Evolutionary conservation across 1,284 basidiomycete genomes (phyloP), one percentile per base, ranked within the genome.

Genomic region (Microstroma glucosiphilum): DNA sequence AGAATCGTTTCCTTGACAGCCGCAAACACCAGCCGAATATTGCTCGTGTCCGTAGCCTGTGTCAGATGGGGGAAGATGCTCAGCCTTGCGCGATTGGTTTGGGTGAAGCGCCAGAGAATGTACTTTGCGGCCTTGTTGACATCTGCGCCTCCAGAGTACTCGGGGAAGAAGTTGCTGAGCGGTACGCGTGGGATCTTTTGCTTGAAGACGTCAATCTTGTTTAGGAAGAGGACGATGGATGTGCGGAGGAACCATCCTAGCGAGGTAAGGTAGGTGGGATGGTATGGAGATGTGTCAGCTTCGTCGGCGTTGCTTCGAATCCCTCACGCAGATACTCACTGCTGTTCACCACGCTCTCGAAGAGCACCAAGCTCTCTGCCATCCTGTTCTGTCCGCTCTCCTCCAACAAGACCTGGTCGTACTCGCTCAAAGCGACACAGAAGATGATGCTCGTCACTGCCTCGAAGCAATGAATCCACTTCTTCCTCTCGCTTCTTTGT

Each of bases 51-150:
- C 1, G 84, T 85, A 15, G 84, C 84, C 67, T 85, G 84, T n/a
- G 84, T 85, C 63, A 85, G 68, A 75, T 73, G 76, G 30, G 74
- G 76, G 61, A 72, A 73, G 65, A 75, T 71, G 65, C 69, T 73
- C 26, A 78, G 63, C 42, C 71, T 68, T 12, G 75, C 73, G 30
- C 92, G 83, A 77, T 98, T 98, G 53, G 90, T 89, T 80, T 96
- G 91, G 82, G 93, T 96, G 72, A 96, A 97, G 69, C 91, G 83
- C 94, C 93, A 97, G 23, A 98, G 82, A 65, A 97, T 96, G 77
- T 94, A 98, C 79, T 96, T 97, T 2, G 93, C 92, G 1, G 92
- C 94, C 81, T 97, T 97, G 83, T 96, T 96, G 80, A 96, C 30
- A 4, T 84, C 65, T 56, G 78, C 73, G 37, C 73, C 64, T 62